These are phyloP conservation scores for Tephrocybe sp. DNA, from an alignment of 768 basidiomycete genomes.

Conservation along the genomic window DNA sequence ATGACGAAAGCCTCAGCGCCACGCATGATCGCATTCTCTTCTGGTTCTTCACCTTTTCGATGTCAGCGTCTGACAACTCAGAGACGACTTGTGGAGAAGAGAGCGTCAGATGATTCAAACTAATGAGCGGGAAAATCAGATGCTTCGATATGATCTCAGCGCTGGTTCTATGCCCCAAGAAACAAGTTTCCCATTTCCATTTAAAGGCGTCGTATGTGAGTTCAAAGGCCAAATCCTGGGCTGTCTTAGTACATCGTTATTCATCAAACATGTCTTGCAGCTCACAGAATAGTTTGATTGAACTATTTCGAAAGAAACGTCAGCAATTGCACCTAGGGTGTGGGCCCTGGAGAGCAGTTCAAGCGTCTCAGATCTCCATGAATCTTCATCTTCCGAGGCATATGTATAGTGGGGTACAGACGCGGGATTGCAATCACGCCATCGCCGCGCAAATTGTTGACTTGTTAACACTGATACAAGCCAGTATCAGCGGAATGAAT, in stretches of 20 bases:
- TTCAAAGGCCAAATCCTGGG: constrained; percentile 67
- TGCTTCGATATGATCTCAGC: constrained; percentile 78
- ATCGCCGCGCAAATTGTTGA: constrained; percentile 66
- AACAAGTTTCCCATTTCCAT: constrained; percentile 80
- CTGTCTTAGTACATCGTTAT: background rate
- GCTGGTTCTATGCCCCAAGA: constrained; percentile 60
- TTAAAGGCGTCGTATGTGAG: constrained; percentile 60
- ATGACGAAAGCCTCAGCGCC: constrained; percentile 8
- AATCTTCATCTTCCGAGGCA: constrained; percentile 48
- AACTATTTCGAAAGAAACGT: constrained; percentile 58
- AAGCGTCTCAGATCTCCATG: constrained; percentile 58
- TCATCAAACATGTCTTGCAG: constrained; percentile 8
- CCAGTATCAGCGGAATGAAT: constrained; percentile 10
- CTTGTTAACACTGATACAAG: constrained; percentile 45
- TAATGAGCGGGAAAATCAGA: constrained; percentile 75
- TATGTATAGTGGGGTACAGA: constrained; percentile 28
- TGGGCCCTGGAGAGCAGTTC: constrained; percentile 59
- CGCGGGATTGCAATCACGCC: constrained; percentile 58
- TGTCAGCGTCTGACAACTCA: constrained; percentile 54
- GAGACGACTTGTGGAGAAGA: constrained; percentile 56
- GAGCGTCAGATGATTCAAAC: constrained; percentile 67
- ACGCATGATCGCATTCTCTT: background rate
- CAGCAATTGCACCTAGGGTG: constrained; percentile 58
- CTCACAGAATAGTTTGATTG: constrained; percentile 62
- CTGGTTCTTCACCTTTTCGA: constrained; percentile 59